Base-by-base conservation (phyloP, 1,284 basidiomycete species). In the Prillingera fragicola region DNA sequence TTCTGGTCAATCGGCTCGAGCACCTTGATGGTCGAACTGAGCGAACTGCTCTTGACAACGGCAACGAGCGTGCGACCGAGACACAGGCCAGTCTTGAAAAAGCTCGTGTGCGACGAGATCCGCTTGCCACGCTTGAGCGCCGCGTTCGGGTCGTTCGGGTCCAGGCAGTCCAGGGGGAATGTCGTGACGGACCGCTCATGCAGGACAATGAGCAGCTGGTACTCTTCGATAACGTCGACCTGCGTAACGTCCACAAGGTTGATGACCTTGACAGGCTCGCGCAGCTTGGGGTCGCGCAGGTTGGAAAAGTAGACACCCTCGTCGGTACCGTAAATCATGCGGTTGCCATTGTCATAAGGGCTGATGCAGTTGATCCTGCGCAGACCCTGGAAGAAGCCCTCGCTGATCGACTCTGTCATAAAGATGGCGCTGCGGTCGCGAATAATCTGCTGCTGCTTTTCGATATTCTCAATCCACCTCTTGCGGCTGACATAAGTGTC, bases 11-110 rank as follows among this genome's bases (percentile, higher is more conserved):
- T 89, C 1, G 95, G 94, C 64, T 98, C 95, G 47, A 98, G 77
- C 2, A 88, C 85, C 78, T 97, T 98, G 78, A 99, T 96, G 24
- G 94, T 98, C 59, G 87, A 95, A 18, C 89, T 95, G 36, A 97
- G 75, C 38, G 90, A 86, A 51, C 83, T 88, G 5, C 89, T 87
- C 73, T 98, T 99, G 68, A 98, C 94, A 33, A 98, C 87, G 63
- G 95, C 98, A 23, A 99, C 90, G 6, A 99, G 78, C n/a, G 89
- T 90, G 51, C 86, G 82, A 13, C 88, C 89, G 19, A 98, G 77
- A 68, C 94, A 98, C 37, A 85, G 79, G 0, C 95, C 95, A 8
- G 87, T 85, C 70, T 96, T 96, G 81, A 99, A 98, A 74, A 98
- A 98, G 5, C 87, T 86, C 1, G 92, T 97, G 70, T 97, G 92